A percentile compares a stretch with the other conserved stretches of the same genome.
Evolutionary conservation across 2,329 filamentous ascomycete genomes (phyloP).

Genomic region (Cladosporium sp.): DNA sequence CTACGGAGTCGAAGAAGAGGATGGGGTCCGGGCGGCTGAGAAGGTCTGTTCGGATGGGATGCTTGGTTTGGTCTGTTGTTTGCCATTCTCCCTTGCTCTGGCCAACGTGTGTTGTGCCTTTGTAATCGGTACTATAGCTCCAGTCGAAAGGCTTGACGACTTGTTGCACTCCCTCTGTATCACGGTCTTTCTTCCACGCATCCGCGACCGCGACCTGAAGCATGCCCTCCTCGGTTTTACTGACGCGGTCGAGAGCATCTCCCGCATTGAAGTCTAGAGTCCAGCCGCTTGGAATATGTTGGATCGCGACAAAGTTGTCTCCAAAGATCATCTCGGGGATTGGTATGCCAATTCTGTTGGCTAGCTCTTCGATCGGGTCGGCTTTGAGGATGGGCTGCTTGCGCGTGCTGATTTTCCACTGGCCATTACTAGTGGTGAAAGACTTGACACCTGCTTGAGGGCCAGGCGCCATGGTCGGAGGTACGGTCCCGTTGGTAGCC

Average conservation of each 20-base stretch:
- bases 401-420: slow-evolving; percentile 65
- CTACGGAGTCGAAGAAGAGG: slow-evolving; percentile 92
- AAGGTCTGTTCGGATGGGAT: slow-evolving; percentile 77
- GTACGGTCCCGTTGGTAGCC: slow-evolving; percentile 54
- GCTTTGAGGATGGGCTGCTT: slow-evolving; percentile 95
- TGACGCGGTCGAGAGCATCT: slow-evolving; percentile 84
- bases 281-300: slow-evolving; percentile 76
- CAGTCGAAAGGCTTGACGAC: slow-evolving; percentile 97
- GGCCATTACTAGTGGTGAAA: slow-evolving; percentile 31
- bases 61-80: slow-evolving; percentile 39
- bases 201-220: slow-evolving; percentile 90
- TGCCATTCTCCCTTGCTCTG: slow-evolving; percentile 27
- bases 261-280: slow-evolving; percentile 77
- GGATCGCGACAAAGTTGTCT: slow-evolving; percentile 79
- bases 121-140: slow-evolving; percentile 91
- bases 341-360: slow-evolving; percentile 74
- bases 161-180: slow-evolving; percentile 82
- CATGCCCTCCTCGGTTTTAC: slow-evolving; percentile 90
- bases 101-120: slow-evolving; percentile 59
- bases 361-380: slow-evolving; percentile 84
- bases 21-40: slow-evolving; percentile 90
- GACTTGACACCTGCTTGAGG: slow-evolving; percentile 23
- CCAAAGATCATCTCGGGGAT: slow-evolving; percentile 99
- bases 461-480: slow-evolving; percentile 10
- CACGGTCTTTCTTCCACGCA: slow-evolving; percentile 76